A percentile compares a stretch with the other conserved stretches of the same genome.
Conservation (phyloP, 2,329 filamentous ascomycete genomes). For the Grosmannia penicillata region DNA sequence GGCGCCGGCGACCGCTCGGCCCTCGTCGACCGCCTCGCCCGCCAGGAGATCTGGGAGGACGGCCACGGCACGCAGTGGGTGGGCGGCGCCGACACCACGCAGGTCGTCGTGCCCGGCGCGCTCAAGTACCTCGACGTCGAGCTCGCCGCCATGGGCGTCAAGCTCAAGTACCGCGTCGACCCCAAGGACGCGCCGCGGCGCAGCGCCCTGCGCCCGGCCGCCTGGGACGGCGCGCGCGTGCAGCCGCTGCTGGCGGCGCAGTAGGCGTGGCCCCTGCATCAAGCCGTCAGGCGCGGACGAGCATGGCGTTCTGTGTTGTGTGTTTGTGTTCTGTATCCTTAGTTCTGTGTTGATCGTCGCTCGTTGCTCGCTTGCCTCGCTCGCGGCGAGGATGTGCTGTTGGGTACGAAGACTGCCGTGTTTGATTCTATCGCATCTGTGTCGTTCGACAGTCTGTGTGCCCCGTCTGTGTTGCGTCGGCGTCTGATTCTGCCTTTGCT, state of each 20-base stretch:
- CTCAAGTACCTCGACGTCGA: slow-evolving; percentile 90
- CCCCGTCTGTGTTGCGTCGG: no score
- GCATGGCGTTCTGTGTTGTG: no score
- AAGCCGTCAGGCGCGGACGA: neutral
- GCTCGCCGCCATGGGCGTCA: slow-evolving; percentile 88
- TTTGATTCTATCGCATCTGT: no score
- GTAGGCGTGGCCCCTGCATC: neutral
- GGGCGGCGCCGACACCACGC: slow-evolving; percentile 78
- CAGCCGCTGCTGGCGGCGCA: neutral
- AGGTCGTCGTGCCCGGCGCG: slow-evolving; percentile 85
- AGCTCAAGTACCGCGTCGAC: slow-evolving; percentile 65
- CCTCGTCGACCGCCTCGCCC: slow-evolving; percentile 5
- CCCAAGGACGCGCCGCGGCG: slow-evolving; percentile 50
- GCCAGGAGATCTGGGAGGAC: slow-evolving; percentile 70
- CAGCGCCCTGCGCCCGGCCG: slow-evolving; percentile 27
- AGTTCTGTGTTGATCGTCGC: no score
- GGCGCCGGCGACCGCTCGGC: slow-evolving; percentile 33
- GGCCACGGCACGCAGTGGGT: slow-evolving; percentile 70
- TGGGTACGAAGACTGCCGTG: no score
- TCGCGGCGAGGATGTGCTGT: no score
- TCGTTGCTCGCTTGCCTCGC: no score
- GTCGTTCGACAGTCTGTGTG: no score
- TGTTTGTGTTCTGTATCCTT: no score
- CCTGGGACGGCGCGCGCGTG: slow-evolving; percentile 6
- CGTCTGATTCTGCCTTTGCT: no score